These are phyloP conservation scores for Cicer judaicum DNA, from an alignment of 306 rosid species.

Conservation along the genomic window DNA sequence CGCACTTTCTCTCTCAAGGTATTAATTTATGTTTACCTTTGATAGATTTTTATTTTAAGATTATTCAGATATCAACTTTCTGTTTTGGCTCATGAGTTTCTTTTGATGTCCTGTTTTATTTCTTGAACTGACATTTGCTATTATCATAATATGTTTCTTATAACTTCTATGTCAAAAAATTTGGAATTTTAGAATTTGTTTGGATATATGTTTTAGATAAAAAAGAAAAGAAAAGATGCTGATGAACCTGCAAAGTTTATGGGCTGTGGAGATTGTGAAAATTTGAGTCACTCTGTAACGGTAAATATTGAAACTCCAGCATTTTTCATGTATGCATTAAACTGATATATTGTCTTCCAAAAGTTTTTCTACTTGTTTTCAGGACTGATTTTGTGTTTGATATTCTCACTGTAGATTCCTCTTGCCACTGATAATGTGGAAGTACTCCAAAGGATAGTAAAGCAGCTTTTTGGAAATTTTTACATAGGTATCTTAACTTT, in stretches of 20 bases:
- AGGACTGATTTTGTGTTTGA: slow-evolving; percentile 42
- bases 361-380: slow-evolving; percentile 34
- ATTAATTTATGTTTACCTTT: slow-evolving; percentile 30
- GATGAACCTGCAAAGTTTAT: slow-evolving; percentile 85
- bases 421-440: slow-evolving; percentile 85
- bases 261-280: slow-evolving; percentile 98
- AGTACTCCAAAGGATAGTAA: slow-evolving; percentile 80
- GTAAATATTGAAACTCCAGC: slow-evolving; percentile 50
- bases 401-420: slow-evolving; percentile 65
- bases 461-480: slow-evolving; percentile 77
- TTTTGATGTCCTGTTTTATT: slow-evolving; percentile 33
- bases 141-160: slow-evolving; percentile 35
- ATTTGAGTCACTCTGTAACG: slow-evolving; percentile 89
- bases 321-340: slow-evolving; percentile 27
- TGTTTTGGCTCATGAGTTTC: slow-evolving; percentile 35
- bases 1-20: slow-evolving; percentile 92
- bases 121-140: slow-evolving; percentile 26
- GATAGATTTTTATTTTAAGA: slow-evolving; percentile 28
- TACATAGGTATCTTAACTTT: slow-evolving; percentile 60
- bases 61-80: slow-evolving; percentile 37
- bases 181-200: slow-evolving; percentile 27
- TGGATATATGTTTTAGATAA: slow-evolving; percentile 58
- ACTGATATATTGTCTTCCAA: slow-evolving; percentile 17
- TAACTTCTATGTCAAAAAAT: slow-evolving; percentile 30
- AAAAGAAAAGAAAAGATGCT: slow-evolving; percentile 83